Conservation (phyloP, 495 filamentous ascomycete species). For the Ascobolus immersus region DNA sequence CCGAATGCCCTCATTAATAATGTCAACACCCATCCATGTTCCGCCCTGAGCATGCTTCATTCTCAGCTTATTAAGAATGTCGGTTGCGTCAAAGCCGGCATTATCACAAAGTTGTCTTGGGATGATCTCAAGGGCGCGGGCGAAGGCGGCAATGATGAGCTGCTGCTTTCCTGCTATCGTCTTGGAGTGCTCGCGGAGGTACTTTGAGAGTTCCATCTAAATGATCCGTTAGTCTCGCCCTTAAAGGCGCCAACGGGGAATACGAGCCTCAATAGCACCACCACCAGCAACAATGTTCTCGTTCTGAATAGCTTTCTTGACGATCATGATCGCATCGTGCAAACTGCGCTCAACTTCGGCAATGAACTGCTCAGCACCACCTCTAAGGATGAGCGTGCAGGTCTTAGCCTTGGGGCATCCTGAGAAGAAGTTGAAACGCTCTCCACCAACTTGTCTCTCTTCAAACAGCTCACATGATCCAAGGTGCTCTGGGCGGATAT, state of each 20-base stretch:
- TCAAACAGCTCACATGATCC: slow-evolving; percentile 80
- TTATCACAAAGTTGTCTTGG: slow-evolving; percentile 94
- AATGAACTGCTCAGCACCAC: slow-evolving; percentile 96
- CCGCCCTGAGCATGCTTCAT: slow-evolving; percentile 83
- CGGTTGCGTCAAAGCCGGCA: slow-evolving; percentile 90
- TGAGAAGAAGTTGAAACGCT: slow-evolving; percentile 95
- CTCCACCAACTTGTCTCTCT: slow-evolving; percentile 86
- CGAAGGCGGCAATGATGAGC: slow-evolving; percentile 88
- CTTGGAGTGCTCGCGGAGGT: slow-evolving; percentile 70
- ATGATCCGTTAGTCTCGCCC: not conserved
- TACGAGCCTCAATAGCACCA: slow-evolving; percentile 43
- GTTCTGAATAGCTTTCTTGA: slow-evolving; percentile 88
- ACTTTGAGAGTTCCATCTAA: slow-evolving; percentile 73
- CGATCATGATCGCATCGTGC: slow-evolving; percentile 98
- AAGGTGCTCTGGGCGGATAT: slow-evolving; percentile 70
- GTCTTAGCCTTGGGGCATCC: slow-evolving; percentile 88
- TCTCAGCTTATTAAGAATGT: slow-evolving; percentile 80
- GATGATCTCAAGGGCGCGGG: slow-evolving; percentile 90
- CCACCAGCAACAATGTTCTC: slow-evolving; percentile 83
- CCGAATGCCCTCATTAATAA: slow-evolving; percentile 64
- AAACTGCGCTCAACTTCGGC: slow-evolving; percentile 91
- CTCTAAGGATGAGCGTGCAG: slow-evolving; percentile 82
- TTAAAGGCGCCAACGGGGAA: not conserved
- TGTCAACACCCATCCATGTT: slow-evolving; percentile 89
- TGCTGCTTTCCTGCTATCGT: slow-evolving; percentile 89